A percentile compares a stretch with the other conserved stretches of the same genome.
Evolutionary conservation across 2,329 filamentous ascomycete genomes (phyloP).

Genomic region (Geosmithia putterillii): DNA sequence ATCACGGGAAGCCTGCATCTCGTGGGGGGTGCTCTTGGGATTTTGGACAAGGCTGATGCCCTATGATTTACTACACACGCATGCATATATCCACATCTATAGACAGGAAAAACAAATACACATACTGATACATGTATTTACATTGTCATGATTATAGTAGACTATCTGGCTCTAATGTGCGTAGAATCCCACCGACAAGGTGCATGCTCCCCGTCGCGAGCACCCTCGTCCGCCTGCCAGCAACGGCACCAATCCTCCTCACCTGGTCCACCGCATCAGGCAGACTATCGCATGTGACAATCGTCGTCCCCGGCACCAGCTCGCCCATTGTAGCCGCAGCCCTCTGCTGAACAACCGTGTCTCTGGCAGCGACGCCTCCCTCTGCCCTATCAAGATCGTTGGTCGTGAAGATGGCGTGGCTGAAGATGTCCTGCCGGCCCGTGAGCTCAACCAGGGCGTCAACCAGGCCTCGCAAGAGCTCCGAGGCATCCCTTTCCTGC

Average conservation of each 20-base stretch:
- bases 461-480: constrained; percentile 52
- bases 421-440: constrained; percentile 39
- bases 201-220: constrained; percentile 78
- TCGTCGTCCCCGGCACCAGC: constrained; percentile 31
- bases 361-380: constrained; percentile 29
- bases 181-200: constrained; percentile 67
- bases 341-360: constrained; percentile 51
- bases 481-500: constrained; percentile 65
- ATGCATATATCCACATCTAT: neutral
- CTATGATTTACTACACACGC: constrained; percentile 14
- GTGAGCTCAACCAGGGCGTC: constrained; percentile 31
- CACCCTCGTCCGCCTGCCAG: constrained; percentile 37
- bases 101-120: constrained; percentile 3
- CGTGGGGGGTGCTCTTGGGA: constrained; percentile 40
- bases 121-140: no score
- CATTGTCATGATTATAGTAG: constrained; percentile 13
- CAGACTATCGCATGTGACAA: constrained; percentile 52
- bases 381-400: constrained; percentile 37
- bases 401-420: constrained; percentile 67
- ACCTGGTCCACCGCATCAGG: constrained; percentile 54
- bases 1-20: constrained; percentile 54
- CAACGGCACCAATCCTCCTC: constrained; percentile 23
- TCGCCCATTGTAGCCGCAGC: constrained; percentile 49
- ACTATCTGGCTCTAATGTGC: constrained; percentile 46
- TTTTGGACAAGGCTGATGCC: constrained; percentile 33